Conservation (phyloP, 1,139 yeast species). For the Scheffersomyces segobiensis region DNA sequence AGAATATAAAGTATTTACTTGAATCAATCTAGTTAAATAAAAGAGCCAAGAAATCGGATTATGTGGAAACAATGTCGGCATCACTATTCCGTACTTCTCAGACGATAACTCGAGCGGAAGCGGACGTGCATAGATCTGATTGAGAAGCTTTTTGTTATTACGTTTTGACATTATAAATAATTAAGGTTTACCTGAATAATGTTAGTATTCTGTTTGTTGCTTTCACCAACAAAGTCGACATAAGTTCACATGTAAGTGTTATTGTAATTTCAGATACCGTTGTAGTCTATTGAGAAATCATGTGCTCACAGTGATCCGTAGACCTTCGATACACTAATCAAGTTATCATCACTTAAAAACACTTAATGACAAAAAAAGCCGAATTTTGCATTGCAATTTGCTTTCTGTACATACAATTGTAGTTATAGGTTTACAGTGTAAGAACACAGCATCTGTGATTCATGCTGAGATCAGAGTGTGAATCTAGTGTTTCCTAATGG, state of each 20-base stretch:
- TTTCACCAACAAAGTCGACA: background rate
- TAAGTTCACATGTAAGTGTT: background rate
- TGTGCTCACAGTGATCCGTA: constrained; percentile 65
- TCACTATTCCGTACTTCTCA: constrained; percentile 29
- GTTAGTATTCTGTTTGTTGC: constrained; percentile 7
- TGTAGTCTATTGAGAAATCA: constrained; percentile 94
- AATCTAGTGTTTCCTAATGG: background rate
- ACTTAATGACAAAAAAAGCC: background rate
- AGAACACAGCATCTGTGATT: background rate
- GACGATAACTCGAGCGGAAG: constrained; percentile 51
- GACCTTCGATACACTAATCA: constrained; percentile 55
- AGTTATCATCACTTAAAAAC: constrained; percentile 42
- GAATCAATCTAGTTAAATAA: constrained; percentile 37
- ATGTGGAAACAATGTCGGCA: constrained; percentile 53
- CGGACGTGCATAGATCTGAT: constrained; percentile 39
- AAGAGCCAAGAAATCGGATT: constrained; percentile 63
- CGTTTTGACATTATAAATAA: constrained; percentile 21
- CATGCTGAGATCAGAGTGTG: background rate
- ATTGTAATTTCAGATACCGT: constrained; percentile 86
- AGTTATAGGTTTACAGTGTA: background rate
- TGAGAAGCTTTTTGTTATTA: constrained; percentile 23
- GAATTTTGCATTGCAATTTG: background rate
- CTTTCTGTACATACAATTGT: background rate
- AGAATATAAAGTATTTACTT: constrained; percentile 20
- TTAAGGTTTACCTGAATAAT: constrained; percentile 7